These are phyloP conservation scores for Cynanchum wilfordii DNA, from an alignment of 257 asterid genomes.

Conservation along the genomic window DNA sequence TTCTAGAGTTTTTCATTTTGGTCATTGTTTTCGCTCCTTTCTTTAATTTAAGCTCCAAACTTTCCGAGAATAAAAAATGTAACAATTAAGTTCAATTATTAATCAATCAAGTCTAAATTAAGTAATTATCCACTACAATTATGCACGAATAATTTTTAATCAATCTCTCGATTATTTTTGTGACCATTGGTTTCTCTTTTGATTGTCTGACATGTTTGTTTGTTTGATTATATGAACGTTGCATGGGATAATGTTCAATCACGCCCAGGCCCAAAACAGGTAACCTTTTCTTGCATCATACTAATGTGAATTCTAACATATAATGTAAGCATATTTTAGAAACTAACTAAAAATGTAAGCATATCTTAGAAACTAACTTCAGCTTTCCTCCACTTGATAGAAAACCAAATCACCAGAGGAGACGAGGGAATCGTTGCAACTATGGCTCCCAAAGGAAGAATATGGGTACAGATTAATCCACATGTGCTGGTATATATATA, in stretches of 20 bases:
- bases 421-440: constrained; percentile 82
- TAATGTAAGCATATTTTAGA: no score
- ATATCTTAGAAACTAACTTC: no score
- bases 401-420: constrained; percentile 76
- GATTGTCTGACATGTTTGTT: neutral
- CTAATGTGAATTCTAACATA: neutral
- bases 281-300: constrained; percentile 5
- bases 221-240: constrained; percentile 79
- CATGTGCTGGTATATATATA: no score
- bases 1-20: no score
- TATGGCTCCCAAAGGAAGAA: constrained; percentile 98
- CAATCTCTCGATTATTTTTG: neutral
- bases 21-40: no score
- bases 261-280: constrained; percentile 77
- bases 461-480: constrained; percentile 94
- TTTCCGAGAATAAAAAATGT: no score
- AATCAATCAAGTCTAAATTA: no score
- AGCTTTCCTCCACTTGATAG: constrained; percentile 31
- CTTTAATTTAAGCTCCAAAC: no score
- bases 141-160: no score
- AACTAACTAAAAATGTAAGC: no score
- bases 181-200: neutral
- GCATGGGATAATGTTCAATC: constrained; percentile 94
- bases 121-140: no score
- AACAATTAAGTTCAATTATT: no score